Evolutionary conservation across 2,329 filamentous ascomycete genomes (phyloP).

Genomic region (Ceratocystis papillata): DNA sequence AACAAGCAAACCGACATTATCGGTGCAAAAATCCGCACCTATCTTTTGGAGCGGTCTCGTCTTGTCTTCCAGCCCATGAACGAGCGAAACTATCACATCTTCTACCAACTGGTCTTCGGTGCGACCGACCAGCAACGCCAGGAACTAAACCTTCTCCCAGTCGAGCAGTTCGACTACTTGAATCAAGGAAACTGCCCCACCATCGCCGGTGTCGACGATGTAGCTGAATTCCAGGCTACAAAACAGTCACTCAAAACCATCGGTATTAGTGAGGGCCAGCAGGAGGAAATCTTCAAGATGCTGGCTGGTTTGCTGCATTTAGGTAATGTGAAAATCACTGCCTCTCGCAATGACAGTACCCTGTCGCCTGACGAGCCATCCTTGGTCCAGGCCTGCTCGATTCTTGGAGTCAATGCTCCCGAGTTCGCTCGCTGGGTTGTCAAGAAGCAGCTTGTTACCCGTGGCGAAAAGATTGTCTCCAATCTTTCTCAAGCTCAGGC

Average conservation of each 20-base stretch:
- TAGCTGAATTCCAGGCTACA: constrained; percentile 82
- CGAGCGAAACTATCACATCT: constrained; percentile 98
- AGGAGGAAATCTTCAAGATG: constrained; percentile 77
- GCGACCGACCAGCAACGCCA: constrained; percentile 74
- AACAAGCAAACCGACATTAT: constrained; percentile 92
- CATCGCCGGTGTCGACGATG: constrained; percentile 93
- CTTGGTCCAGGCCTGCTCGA: constrained; percentile 65
- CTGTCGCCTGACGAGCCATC: constrained; percentile 72
- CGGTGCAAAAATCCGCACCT: constrained; percentile 92
- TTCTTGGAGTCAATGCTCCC: constrained; percentile 74
- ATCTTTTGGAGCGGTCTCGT: constrained; percentile 86
- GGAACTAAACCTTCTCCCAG: constrained; percentile 64
- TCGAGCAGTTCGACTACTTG: constrained; percentile 89
- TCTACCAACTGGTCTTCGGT: constrained; percentile 92
- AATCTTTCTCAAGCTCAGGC: constrained; percentile 91
- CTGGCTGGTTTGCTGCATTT: constrained; percentile 86
- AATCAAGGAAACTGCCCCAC: constrained; percentile 87
- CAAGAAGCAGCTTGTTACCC: constrained; percentile 94
- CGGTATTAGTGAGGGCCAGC: constrained; percentile 63
- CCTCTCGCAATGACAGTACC: constrained; percentile 77
- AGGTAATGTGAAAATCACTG: constrained; percentile 91
- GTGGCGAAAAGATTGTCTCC: constrained; percentile 94
- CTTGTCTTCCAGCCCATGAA: constrained; percentile 95
- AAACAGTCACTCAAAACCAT: constrained; percentile 79
- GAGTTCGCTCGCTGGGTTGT: constrained; percentile 97